Evolutionary conservation across 1,284 basidiomycete genomes (phyloP).

Genomic region (Sanguinoderma infundibulare): DNA sequence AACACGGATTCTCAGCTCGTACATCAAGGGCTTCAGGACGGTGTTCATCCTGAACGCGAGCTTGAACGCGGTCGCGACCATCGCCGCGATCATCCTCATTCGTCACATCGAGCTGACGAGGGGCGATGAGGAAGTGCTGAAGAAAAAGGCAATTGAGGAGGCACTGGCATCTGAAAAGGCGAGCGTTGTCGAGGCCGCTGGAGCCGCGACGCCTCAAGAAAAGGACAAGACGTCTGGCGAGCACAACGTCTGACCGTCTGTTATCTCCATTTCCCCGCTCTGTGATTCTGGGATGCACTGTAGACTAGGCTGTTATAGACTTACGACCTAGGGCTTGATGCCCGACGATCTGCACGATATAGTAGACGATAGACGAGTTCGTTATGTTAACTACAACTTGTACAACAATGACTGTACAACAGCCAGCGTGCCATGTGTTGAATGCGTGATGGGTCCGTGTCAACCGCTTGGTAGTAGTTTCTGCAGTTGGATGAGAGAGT

Average conservation of each 20-base stretch:
- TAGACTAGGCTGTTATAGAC: not conserved
- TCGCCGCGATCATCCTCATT: slow-evolving; percentile 60
- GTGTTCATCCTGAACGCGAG: slow-evolving; percentile 63
- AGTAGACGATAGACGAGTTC: slow-evolving; percentile 10
- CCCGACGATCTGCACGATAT: not conserved
- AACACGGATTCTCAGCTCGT: slow-evolving; percentile 53
- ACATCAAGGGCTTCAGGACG: slow-evolving; percentile 56
- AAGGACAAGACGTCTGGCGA: not conserved
- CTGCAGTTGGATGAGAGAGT: slow-evolving; percentile 13
- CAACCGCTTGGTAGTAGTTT: not conserved
- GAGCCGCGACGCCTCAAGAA: not conserved
- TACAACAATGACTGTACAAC: slow-evolving; percentile 8
- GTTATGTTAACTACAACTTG: not conserved
- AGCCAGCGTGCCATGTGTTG: not conserved
- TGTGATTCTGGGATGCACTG: not conserved
- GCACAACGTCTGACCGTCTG: not conserved
- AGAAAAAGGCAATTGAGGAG: slow-evolving; percentile 36
- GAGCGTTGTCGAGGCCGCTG: not conserved
- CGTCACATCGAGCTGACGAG: slow-evolving; percentile 60
- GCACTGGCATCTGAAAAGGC: slow-evolving; percentile 9
- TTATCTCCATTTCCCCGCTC: not conserved
- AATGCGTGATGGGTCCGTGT: not conserved
- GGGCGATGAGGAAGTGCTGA: slow-evolving; percentile 54
- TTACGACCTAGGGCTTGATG: not conserved
- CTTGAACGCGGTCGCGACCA: slow-evolving; percentile 48